A percentile compares a stretch with the other conserved stretches of the same genome.
Conservation (phyloP, 805 yeast species). For the Ogataea pilisensis region DNA sequence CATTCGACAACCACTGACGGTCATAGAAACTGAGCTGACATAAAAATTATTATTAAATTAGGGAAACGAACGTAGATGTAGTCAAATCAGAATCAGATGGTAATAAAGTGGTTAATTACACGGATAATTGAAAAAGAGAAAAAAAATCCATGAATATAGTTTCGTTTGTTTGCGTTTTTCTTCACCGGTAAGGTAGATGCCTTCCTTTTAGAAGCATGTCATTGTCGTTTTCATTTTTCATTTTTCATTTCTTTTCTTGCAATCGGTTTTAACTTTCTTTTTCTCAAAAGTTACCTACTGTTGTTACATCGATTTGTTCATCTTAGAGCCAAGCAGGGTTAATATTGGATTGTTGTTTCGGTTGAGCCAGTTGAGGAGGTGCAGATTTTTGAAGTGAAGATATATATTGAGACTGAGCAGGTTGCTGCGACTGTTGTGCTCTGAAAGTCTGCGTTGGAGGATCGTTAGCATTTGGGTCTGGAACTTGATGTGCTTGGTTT, state of each 20-base stretch:
- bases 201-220: not conserved
- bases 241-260: not conserved
- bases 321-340: constrained; percentile 29
- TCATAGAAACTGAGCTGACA: no score
- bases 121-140: no score
- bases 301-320: no score
- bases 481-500: constrained; percentile 29
- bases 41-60: no score
- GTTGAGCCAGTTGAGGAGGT: constrained; percentile 19
- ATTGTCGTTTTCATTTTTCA: not conserved
- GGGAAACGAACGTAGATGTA: no score
- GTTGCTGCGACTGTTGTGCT: constrained; percentile 31
- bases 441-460: constrained; percentile 11
- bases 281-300: not conserved
- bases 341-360: constrained; percentile 17
- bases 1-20: no score
- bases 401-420: constrained; percentile 12
- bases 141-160: no score
- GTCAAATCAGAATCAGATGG: no score
- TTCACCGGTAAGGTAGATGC: not conserved
- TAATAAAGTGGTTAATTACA: no score
- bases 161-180: no score
- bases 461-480: constrained; percentile 23
- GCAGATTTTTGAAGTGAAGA: constrained; percentile 3
- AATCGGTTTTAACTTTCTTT: not conserved